phyloP scores from a whole-genome alignment of 2,329 filamentous ascomycete species.

The Elsinoe batatas region DNA sequence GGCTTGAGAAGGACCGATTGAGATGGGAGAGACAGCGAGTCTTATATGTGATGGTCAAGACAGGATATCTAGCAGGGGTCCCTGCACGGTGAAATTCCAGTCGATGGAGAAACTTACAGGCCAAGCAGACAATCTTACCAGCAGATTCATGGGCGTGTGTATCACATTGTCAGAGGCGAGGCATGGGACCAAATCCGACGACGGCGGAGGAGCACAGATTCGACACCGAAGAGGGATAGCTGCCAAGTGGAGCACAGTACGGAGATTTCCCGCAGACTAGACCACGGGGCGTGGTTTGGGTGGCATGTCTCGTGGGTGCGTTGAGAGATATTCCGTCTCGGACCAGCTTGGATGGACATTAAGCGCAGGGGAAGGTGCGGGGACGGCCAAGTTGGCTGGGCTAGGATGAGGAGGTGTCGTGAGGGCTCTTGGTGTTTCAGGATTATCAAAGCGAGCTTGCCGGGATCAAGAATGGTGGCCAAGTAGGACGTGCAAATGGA shows the following conservation, averaged over 20 bases:
- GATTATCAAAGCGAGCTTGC: conserved; percentile 5
- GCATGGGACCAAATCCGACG: neutral
- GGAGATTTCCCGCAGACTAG: neutral
- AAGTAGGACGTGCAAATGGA: neutral
- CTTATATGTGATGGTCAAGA: neutral
- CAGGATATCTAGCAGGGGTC: conserved; percentile 2
- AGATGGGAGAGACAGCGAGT: neutral
- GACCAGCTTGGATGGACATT: neutral
- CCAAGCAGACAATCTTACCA: conserved; percentile 3
- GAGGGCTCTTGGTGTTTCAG: conserved; percentile 4
- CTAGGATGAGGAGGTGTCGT: neutral
- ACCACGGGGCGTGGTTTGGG: no score
- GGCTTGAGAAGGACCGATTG: neutral
- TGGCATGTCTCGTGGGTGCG: neutral
- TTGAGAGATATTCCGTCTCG: conserved; percentile 6
- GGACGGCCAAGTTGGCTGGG: neutral
- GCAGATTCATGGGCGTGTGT: conserved; percentile 3
- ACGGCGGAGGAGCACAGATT: neutral
- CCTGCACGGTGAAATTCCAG: neutral
- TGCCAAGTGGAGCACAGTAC: neutral
- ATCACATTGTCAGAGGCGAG: conserved; percentile 1
- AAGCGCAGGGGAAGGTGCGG: conserved; percentile 1
- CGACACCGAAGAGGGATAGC: neutral
- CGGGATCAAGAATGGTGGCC: conserved; percentile 1
- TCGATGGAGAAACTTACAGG: conserved; percentile 9